Base-by-base conservation (phyloP, 2,329 filamentous ascomycete species). In the Monilinia laxa region DNA sequence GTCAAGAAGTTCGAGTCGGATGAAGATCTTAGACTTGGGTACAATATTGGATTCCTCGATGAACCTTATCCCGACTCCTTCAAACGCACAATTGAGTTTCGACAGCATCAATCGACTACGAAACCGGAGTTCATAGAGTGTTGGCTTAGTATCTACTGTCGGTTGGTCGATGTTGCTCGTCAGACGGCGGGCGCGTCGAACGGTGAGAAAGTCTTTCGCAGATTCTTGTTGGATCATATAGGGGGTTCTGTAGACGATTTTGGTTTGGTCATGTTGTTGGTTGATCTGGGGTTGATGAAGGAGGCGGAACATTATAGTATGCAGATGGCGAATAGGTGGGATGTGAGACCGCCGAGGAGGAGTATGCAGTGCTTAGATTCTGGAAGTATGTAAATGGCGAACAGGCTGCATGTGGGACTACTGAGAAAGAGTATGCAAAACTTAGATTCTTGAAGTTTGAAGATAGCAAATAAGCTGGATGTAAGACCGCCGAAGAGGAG, bases 21-120 rank as follows among this genome's bases (percentile, higher is more conserved):
- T 20, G 54, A 65, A 31, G 55, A 52, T 28, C 4, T 25, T 23
- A 7, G 64, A n/a, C 14, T 57, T 2, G 53, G 52, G 5, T 65
- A 62, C 35, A 53, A 65, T 7, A 54, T 65, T 20, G 28, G 9
- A 16, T 59, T 28, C 38, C 35, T 62, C 4, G n/a, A 51, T 11
- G 45, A 60, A 6, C 55, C 64, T 11, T 54, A 25, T 20, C 54
- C 45, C 14, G n/a, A 62, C 11, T 16, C 42, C 4, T 52, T 65
- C 2, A 70, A 62, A 52, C 53, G 52, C 23, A 71, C 71, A 1
- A 69, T 75, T 12, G 74, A 75, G 54, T 75, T 74, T 62, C 59
- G 73, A 18, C 68, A 72, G 35, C 72, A 75, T 52, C 68, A 65
- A 23, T 62, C 69, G 1, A 70, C 68, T 1, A 51, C 74, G 4